phyloP scores from a whole-genome alignment of 148 eudicot species.

The Suaeda aralocaspica region DNA sequence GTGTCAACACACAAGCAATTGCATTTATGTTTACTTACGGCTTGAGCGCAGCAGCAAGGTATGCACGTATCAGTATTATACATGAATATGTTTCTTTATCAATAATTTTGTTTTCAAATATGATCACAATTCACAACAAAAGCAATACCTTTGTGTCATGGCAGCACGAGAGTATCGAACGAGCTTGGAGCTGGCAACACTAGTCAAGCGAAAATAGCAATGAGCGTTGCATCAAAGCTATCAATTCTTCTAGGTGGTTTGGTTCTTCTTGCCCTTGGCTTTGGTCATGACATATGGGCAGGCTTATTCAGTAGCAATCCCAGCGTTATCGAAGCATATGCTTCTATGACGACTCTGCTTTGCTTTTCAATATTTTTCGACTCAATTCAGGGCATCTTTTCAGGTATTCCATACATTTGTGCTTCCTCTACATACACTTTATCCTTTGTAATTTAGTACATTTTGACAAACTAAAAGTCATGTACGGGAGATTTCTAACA shows the following conservation, averaged over 20 bases:
- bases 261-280: conserved; percentile 44
- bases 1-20: conserved; percentile 78
- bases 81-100: too few species aligned
- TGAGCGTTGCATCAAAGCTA: conserved; percentile 62
- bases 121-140: background rate
- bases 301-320: conserved; percentile 52
- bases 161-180: conserved; percentile 88
- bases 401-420: conserved; percentile 39
- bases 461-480: too few species aligned
- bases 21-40: conserved; percentile 73
- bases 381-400: conserved; percentile 74
- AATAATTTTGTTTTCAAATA: too few species aligned
- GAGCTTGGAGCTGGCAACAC: conserved; percentile 77
- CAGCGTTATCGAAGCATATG: conserved; percentile 38
- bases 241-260: conserved; percentile 45
- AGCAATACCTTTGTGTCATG: background rate
- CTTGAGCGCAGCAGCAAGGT: conserved; percentile 88
- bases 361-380: conserved; percentile 55
- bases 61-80: too few species aligned
- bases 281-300: conserved; percentile 73
- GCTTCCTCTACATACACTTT: background rate
- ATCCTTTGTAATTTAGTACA: too few species aligned
- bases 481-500: too few species aligned
- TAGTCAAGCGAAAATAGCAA: conserved; percentile 57
- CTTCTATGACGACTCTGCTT: conserved; percentile 60